Conservation (phyloP, 345 rosid species). For the Hevea brasiliensis region DNA sequence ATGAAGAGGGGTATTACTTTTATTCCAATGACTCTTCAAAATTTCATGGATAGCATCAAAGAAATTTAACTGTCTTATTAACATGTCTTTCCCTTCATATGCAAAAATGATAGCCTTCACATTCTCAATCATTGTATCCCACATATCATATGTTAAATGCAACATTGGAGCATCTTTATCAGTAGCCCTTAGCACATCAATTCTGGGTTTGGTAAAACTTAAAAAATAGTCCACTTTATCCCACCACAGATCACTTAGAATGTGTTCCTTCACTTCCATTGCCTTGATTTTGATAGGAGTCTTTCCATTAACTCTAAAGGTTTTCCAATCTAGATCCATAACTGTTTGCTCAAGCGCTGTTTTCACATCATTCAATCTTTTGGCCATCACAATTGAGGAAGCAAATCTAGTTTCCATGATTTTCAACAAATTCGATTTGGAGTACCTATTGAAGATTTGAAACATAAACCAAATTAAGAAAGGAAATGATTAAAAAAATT, state of each 20-base stretch:
- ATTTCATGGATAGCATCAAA: not conserved
- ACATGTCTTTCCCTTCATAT: not conserved
- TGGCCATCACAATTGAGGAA: no score
- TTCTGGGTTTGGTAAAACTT: not conserved
- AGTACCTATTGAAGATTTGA: not conserved
- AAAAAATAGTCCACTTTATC: not conserved
- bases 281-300: not conserved
- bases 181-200: not conserved
- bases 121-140: not conserved
- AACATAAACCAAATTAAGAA: not conserved
- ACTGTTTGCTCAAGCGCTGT: not conserved
- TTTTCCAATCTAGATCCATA: not conserved
- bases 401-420: no score
- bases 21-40: not conserved
- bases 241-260: not conserved
- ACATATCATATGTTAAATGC: no score
- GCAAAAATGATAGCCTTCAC: not conserved
- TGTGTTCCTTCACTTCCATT: not conserved
- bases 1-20: not conserved
- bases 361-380: not conserved
- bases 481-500: not conserved
- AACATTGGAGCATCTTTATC: not conserved
- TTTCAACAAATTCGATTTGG: not conserved
- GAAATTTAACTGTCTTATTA: not conserved
- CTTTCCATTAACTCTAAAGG: not conserved